A percentile compares a stretch with the other conserved stretches of the same genome.
Conservation (phyloP, 768 basidiomycete species). For the Cystofilobasidium bisporidii region DNA sequence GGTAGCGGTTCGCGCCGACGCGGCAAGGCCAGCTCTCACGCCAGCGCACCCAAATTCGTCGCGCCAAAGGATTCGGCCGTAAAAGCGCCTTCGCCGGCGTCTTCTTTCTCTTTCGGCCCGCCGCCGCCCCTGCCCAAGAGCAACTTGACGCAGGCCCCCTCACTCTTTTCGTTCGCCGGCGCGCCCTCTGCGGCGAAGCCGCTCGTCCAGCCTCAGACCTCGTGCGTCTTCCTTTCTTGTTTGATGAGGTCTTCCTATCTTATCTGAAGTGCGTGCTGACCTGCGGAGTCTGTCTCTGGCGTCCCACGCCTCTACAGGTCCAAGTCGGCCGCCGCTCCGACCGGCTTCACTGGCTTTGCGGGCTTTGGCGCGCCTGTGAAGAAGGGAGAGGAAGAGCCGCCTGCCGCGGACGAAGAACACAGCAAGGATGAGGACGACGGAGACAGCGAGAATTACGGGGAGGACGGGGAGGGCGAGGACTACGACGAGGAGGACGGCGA, state of each 20-base stretch:
- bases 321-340: not conserved
- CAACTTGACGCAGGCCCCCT: not conserved
- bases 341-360: no score
- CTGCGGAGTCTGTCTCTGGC: no score
- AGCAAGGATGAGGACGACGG: not conserved
- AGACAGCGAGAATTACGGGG: not conserved
- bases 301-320: no score
- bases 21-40: not conserved
- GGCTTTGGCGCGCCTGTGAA: not conserved
- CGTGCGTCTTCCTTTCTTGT: no score
- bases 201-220: not conserved
- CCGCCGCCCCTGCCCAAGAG: not conserved
- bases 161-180: not conserved
- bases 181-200: not conserved
- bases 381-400: not conserved
- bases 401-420: not conserved
- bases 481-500: not conserved
- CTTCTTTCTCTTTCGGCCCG: not conserved
- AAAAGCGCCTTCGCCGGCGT: not conserved
- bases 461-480: not conserved
- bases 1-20: not conserved
- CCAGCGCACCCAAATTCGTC: conserved; percentile 1
- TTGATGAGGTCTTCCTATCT: no score
- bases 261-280: no score
- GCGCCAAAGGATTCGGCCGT: not conserved